phyloP scores from a whole-genome alignment of 225 moss, liverwort and hornwort species.

The Anthoceros angustus region DNA sequence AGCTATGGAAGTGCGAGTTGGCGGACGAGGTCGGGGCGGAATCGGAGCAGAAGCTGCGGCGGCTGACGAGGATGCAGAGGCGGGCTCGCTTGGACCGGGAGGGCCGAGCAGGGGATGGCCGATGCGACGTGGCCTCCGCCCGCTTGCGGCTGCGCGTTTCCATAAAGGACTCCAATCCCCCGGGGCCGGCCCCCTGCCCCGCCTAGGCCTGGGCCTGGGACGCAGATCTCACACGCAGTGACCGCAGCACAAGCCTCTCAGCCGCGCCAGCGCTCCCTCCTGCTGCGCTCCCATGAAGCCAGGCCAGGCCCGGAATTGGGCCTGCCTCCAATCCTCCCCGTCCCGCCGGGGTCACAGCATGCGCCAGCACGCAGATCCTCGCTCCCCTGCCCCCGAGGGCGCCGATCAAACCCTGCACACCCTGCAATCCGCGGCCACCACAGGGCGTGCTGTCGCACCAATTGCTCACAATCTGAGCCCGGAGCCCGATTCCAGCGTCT shows the following conservation, averaged over 20 bases:
- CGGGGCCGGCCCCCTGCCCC: conserved; percentile 28
- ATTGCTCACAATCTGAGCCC: too few relatives aligned
- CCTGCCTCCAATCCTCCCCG: not conserved
- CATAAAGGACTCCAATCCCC: conserved; percentile 88
- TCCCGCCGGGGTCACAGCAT: not conserved
- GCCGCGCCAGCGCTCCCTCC: not conserved
- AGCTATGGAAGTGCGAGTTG: conserved; percentile 53
- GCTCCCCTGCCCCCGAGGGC: too few relatives aligned
- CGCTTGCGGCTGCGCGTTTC: conserved; percentile 99
- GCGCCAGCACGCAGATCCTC: not conserved
- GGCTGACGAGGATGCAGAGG: conserved; percentile 29
- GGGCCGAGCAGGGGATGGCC: conserved; percentile 92
- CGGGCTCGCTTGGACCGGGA: conserved; percentile 53
- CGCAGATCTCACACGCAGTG: not conserved
- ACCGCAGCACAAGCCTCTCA: not conserved
- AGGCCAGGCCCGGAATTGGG: not conserved
- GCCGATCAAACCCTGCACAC: too few relatives aligned
- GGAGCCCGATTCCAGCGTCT: too few relatives aligned
- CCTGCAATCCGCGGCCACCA: too few relatives aligned
- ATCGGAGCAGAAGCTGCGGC: conserved; percentile 27
- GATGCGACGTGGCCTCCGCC: conserved; percentile 99
- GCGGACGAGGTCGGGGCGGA: conserved; percentile 75
- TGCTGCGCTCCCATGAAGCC: not conserved
- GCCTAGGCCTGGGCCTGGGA: conserved; percentile 17
- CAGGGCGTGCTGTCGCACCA: too few relatives aligned